phyloP scores from a whole-genome alignment of 495 filamentous ascomycete genomes.

The Friedmanniomyces simplex region DNA sequence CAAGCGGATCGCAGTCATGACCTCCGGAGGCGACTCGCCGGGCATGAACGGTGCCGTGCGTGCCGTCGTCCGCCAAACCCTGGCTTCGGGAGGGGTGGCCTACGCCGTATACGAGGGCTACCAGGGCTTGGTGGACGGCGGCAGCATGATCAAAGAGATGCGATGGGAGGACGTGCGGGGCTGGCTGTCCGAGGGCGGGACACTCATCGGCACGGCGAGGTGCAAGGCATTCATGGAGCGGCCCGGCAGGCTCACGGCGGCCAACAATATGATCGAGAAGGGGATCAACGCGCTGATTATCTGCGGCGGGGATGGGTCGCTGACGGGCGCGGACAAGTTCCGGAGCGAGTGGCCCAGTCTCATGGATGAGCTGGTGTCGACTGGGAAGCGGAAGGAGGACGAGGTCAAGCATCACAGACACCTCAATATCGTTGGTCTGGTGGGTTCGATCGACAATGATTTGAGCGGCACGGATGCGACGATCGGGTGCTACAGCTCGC shows the following conservation, averaged over 20 bases:
- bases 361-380: constrained; percentile 67
- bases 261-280: constrained; percentile 83
- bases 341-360: constrained; percentile 82
- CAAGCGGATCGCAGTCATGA: constrained; percentile 90
- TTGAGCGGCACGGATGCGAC: constrained; percentile 95
- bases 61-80: constrained; percentile 86
- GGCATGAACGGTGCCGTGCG: constrained; percentile 96
- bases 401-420: constrained; percentile 63
- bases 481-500: constrained; percentile 91
- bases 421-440: constrained; percentile 90
- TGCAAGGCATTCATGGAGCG: constrained; percentile 85
- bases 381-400: constrained; percentile 53
- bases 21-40: constrained; percentile 91
- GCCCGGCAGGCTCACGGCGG: constrained; percentile 65
- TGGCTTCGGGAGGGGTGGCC: constrained; percentile 75
- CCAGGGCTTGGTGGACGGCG: constrained; percentile 85
- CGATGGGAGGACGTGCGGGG: constrained; percentile 93
- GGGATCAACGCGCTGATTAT: constrained; percentile 96
- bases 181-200: constrained; percentile 88
- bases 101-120: constrained; percentile 94
- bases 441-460: constrained; percentile 98
- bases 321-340: constrained; percentile 94
- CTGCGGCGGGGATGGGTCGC: constrained; percentile 92
- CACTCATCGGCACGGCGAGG: constrained; percentile 89
- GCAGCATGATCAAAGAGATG: constrained; percentile 75